Percentiles rank a stretch among this genome's conserved stretches.
Conservation (phyloP, 352 stramenopile species). For the Hyaloperonospora arabidopsidis region DNA sequence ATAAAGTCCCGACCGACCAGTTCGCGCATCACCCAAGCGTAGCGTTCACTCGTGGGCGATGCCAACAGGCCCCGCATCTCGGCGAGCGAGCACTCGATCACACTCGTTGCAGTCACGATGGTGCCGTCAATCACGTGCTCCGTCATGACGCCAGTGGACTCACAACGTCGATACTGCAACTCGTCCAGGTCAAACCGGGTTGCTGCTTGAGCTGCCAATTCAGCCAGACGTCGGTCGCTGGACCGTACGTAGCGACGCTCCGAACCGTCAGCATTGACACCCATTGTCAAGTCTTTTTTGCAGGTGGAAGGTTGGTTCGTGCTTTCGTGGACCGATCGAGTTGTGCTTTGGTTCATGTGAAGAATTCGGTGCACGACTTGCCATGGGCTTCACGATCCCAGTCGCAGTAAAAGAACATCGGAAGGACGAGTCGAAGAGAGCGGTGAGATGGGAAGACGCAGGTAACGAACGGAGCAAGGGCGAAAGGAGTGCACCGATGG, state of each 20-base stretch:
- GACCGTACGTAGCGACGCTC: conserved; percentile 38
- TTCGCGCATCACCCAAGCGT: conserved; percentile 37
- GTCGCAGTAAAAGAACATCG: too few species aligned
- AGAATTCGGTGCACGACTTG: too few species aligned
- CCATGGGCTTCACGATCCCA: too few species aligned
- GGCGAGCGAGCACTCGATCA: conserved; percentile 33
- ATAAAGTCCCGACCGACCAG: conserved; percentile 39
- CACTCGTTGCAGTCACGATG: conserved; percentile 23
- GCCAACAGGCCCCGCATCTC: conserved; percentile 34
- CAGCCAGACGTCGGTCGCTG: conserved; percentile 35
- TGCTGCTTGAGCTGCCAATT: conserved; percentile 27
- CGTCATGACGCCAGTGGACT: conserved; percentile 23
- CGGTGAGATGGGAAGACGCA: too few species aligned
- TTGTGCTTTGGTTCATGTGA: too few species aligned
- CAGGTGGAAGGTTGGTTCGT: too few species aligned
- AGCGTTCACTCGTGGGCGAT: conserved; percentile 27
- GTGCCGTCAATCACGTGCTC: conserved; percentile 20
- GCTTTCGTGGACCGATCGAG: too few species aligned
- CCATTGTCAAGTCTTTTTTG: conserved; percentile 2
- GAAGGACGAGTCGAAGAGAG: too few species aligned
- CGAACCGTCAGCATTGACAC: conserved; percentile 2
- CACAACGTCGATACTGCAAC: conserved; percentile 13
- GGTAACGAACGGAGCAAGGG: too few species aligned
- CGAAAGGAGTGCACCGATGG: too few species aligned
- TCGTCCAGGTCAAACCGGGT: conserved; percentile 26